Conservation (phyloP, 176 grass and related monocot species). For the Bonia amplexicaulis region DNA sequence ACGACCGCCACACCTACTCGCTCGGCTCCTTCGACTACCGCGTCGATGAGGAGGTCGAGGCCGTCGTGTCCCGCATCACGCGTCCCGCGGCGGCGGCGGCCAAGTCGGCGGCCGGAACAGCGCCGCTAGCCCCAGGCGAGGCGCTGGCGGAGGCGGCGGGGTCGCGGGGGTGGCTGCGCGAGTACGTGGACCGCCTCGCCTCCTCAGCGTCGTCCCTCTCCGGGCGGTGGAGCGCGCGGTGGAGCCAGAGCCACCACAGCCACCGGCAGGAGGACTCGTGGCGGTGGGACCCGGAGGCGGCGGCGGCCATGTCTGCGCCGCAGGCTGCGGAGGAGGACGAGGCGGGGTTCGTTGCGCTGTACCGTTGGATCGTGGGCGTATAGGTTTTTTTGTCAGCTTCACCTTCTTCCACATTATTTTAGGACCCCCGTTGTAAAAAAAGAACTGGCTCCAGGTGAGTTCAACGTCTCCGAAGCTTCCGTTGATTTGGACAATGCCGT, state of each 20-base stretch:
- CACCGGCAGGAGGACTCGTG: slow-evolving; percentile 35
- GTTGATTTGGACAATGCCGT: background rate
- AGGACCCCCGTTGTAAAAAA: slow-evolving; percentile 31
- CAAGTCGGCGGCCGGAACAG: background rate
- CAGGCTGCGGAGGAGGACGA: slow-evolving; percentile 36
- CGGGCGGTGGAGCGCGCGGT: slow-evolving; percentile 68
- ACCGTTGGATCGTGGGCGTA: slow-evolving; percentile 80
- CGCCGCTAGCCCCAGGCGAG: slow-evolving; percentile 39
- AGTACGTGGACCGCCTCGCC: slow-evolving; percentile 80
- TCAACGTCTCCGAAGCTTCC: slow-evolving; percentile 32
- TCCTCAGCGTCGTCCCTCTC: slow-evolving; percentile 71
- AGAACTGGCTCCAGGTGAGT: slow-evolving; percentile 4
- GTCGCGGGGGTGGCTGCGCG: slow-evolving; percentile 72
- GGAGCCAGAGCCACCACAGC: slow-evolving; percentile 56
- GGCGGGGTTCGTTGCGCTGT: slow-evolving; percentile 42
- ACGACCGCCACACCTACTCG: slow-evolving; percentile 58
- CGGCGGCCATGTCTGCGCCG: background rate
- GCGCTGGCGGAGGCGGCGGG: slow-evolving; percentile 67
- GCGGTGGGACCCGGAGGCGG: slow-evolving; percentile 62
- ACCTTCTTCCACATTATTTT: background rate
- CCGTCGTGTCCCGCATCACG: slow-evolving; percentile 55
- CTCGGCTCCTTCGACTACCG: slow-evolving; percentile 84
- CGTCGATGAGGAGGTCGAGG: slow-evolving; percentile 84
- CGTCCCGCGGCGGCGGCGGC: slow-evolving; percentile 19
- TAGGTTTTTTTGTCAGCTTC: slow-evolving; percentile 33